A percentile compares a stretch with the other conserved stretches of the same genome.
These are phyloP conservation scores for Zelopaecilomyces penicillatus DNA, from an alignment of 2,329 filamentous ascomycete species.

Conservation along the genomic window DNA sequence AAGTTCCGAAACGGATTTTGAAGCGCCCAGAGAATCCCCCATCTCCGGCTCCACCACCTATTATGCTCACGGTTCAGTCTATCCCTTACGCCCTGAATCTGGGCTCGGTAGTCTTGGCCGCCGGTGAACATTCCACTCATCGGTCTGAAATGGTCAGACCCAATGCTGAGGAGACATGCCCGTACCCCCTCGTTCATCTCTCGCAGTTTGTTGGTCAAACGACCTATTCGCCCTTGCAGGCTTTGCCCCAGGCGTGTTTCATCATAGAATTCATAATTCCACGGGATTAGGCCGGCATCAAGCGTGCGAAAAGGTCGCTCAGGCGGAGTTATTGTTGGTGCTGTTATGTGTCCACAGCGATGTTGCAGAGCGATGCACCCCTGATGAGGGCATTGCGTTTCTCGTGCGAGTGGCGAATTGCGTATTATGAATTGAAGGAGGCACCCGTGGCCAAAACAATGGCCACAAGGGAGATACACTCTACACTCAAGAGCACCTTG, in stretches of 20 bases:
- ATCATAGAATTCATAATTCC: conserved; percentile 14
- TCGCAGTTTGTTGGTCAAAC: not conserved
- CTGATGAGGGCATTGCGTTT: conserved; percentile 6
- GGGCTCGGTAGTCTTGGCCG: no score
- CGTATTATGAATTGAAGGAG: conserved; percentile 5
- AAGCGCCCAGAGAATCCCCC: no score
- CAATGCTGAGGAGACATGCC: no score
- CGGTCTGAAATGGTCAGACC: no score
- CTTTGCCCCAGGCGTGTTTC: not conserved
- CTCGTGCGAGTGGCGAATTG: not conserved
- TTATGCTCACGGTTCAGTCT: no score
- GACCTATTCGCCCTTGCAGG: not conserved
- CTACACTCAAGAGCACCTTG: conserved; percentile 6
- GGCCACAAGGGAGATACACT: conserved; percentile 19
- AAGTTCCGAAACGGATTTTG: no score
- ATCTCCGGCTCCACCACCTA: no score
- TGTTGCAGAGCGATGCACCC: conserved; percentile 12
- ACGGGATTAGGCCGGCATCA: conserved; percentile 7
- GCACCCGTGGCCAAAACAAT: conserved; percentile 17
- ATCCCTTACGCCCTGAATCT: no score
- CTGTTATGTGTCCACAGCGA: conserved; percentile 11
- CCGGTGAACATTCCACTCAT: no score
- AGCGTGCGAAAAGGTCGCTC: not conserved
- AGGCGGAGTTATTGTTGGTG: conserved; percentile 2
- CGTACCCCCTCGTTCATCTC: no score